Evolutionary conservation across 129 eudicot genomes (phyloP), one percentile per base, ranked within the genome.

Genomic region (Dittrichia graveolens): DNA sequence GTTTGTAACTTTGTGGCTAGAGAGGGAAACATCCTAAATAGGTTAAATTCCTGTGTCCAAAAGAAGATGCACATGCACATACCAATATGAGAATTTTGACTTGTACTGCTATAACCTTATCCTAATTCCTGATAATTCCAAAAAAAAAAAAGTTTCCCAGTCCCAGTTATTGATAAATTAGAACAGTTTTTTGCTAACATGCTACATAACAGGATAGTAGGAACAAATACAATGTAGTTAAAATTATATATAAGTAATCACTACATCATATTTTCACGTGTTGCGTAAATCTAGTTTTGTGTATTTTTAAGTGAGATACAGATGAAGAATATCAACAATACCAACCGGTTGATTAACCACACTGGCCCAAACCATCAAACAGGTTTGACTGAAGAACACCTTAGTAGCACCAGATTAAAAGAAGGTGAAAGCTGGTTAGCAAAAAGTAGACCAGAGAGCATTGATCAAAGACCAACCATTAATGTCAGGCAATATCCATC

Each of bases 401-500:
- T 53, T 13, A 16, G 40, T 15, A 35, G 60, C 61, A 40, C 41
- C n/a, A 12, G n/a, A n/a, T n/a, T n/a, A 45, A 15, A 77, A 61
- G 61, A 65, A 60, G 58, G 12, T 67, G 74, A 78, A 63, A 69
- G 71, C 71, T 61, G 80, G 78, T 73, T 79, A 70, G 59, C 56
- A 24, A 76, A 13, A 70, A 68, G 46, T 59, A 70, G 66, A 65
- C 67, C 19, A 35, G 19, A 75, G 69, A 79, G 72, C 52, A 67
- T 61, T 12, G 74, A 64, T 79, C 49, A 72, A 7, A 18, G 48
- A 39, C 74, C 45, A 58, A 65, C 75, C 7, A 73, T 34, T 44
- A 73, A 74, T 53, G 31, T 34, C 72, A 69, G 57, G 56, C 78
- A 65, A 78, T 49, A 81, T 63, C 67, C 73, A 77, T 80, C 75